These are phyloP conservation scores for Astrocystis sublimbata DNA, from an alignment of 495 filamentous ascomycete species.

Conservation along the genomic window DNA sequence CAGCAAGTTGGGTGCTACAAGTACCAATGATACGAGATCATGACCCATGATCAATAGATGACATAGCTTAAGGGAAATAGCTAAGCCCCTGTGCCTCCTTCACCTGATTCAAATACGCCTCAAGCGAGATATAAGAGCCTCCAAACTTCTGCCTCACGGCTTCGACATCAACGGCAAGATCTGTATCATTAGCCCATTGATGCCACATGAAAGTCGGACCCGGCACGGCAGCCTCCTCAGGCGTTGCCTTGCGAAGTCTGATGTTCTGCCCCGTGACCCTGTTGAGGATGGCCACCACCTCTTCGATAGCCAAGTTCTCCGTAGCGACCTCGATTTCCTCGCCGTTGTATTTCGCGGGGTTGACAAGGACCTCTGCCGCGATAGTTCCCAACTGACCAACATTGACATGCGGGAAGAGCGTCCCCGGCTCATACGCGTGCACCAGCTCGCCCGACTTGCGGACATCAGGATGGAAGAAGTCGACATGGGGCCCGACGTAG, in stretches of 20 bases:
- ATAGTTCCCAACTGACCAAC: constrained; percentile 51
- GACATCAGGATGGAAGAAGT: constrained; percentile 11
- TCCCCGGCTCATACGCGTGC: constrained; percentile 29
- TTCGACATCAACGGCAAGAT: neutral
- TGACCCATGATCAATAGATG: no score
- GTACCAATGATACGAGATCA: no score
- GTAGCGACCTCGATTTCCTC: constrained; percentile 34
- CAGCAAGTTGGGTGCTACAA: no score
- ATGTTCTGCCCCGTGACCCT: neutral
- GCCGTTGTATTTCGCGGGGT: constrained; percentile 36
- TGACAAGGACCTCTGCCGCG: constrained; percentile 41
- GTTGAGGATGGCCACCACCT: constrained; percentile 15
- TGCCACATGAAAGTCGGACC: neutral
- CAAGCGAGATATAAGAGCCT: neutral
- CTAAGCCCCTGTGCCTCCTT: neutral
- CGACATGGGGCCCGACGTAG: constrained; percentile 41
- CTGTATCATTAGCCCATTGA: neutral
- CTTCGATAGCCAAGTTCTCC: constrained; percentile 33
- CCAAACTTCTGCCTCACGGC: neutral
- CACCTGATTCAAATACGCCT: neutral
- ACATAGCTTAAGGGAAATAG: no score
- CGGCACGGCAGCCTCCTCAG: neutral
- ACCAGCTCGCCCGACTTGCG: constrained; percentile 16
- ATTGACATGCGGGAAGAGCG: constrained; percentile 43
- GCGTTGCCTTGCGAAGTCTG: neutral